Base-by-base conservation (phyloP, 495 filamentous ascomycete species). In the Aspergillus haitiensis region DNA sequence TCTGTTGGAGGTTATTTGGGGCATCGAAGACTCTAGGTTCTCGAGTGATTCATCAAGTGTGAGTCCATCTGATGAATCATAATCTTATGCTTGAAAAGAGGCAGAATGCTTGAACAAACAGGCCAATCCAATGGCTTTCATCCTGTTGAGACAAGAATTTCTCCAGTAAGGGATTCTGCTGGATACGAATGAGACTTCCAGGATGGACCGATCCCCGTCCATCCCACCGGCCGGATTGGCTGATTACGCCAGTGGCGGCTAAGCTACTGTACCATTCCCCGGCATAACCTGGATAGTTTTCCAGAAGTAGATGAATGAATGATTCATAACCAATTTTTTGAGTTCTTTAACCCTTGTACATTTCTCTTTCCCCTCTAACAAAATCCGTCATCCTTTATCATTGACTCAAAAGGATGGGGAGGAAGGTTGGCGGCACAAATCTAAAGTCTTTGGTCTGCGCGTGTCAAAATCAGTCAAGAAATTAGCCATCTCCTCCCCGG, bases 281-380 rank as follows among this genome's bases (percentile, higher is more conserved):
- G 18, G 48, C 48, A 51, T 33, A 51, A 33, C 48, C 48, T 33
- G 48, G 48, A 51, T n/a, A 34, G 48, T 13, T 5, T 3, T 5
- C 57, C 49, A 53, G 32, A 60, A 13, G 37, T 33, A 12, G 10
- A 52, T 42, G 40, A 39, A 50, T 49, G 34, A 59, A 59, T 49
- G 52, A 52, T 52, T 58, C 56, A 58, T 56, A 48, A 48, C 39
- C 18, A 48, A 60, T 53, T 54, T 54, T 49, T 50, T 60, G 39
- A 54, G 39, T 44, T 42, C 12, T 15, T 42, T 42, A 15, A 42
- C 15, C 39, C 39, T 15, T 42, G 39, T 42, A 42, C 15, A 11
- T 42, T 42, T 42, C 5, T 42, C 12, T 11, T 11, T 42, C 39
- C 39, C 39, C 39, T 12, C 39, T 42, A 3, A 27, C 21, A 27